Evolutionary conservation across 2,329 filamentous ascomycete genomes (phyloP), one percentile per base, ranked within the genome.

Genomic region (Pseudocercospora ulei): DNA sequence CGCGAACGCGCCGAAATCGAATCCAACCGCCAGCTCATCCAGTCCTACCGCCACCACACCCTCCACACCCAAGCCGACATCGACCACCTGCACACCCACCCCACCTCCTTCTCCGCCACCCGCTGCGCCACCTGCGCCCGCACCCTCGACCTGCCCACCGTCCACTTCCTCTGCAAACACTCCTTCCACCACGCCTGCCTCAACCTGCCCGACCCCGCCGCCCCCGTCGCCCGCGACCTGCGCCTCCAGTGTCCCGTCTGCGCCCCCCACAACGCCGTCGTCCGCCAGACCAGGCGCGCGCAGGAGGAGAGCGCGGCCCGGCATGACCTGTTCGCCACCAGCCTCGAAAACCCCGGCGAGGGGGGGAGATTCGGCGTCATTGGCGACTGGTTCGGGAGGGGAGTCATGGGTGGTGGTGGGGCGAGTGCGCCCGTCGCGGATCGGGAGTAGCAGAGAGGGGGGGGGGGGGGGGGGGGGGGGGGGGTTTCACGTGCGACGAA

Each of bases 161-260:
- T 98, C 31, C 90, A 98, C 59, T 98, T 98, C 60, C 64, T 98
- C 47, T 98, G 90, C 67, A 94, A 93, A 61, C 90, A 98, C 61
- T 87, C 80, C 44, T 98, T 95, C 69, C 90, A 98, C 59, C 84
- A 93, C 64, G 73, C 83, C 29, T 98, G 88, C 61, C 66, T 98
- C 26, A 82, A 83, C 56, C 67, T 70, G 3, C 51, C 54, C 5
- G 48, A 50, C 27, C 41, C 37, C 9, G 61, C 57, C 3, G 61
- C 58, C 2, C 64, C 65, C 18, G 61, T 59, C 2, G 63, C 65
- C 17, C 69, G 73, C 13, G 77, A 79, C 35, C 69, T 75, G 6
- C 69, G 75, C 24, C 72, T 78, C 0, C 86, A 95, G 61, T 98
- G 90, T 58, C 86, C 88, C 6, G 72, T 85, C 20, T 98, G 90